Base-by-base conservation (phyloP, 2,329 filamentous ascomycete species). In the Diaporthe sp. region DNA sequence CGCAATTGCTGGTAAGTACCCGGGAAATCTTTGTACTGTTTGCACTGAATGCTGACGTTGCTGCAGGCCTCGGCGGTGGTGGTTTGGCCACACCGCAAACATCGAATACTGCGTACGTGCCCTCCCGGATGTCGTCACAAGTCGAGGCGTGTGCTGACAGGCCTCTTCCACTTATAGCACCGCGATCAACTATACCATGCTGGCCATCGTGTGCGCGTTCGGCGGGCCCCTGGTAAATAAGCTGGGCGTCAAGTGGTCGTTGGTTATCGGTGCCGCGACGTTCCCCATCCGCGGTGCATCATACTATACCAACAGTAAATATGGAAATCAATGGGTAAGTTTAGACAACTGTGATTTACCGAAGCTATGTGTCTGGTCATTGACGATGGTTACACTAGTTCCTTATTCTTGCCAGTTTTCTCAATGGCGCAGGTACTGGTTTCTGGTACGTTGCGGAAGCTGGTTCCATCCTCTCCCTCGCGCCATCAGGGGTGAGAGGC, bases 371-470 rank as follows among this genome's bases (percentile, higher is more conserved):
- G 9, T 31, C 34, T 51, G 7, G 10, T 28, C 25, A 74, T 25
- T 39, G 17, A 25, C 65, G 67, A 37, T 58, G n/a, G 44, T 22
- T 20, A 71, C 42, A 51, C 13, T 44, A 84, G 84, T 85, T 85
- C 68, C 83, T 85, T n/a, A 84, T 86, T 61, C 79, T 85, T 9
- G 83, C 83, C 12, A 84, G 84, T 53, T 82, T 82, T 67, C 79
- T 85, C 51, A 82, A 81, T 20, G 85, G 84, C 2, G 80, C 85
- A 13, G 85, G 85, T 6, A 85, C 83, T 9, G 86, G 86, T 1
- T 86, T 85, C 57, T 88, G 86, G 86, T 88, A 88, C 75, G 86
- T 88, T 12, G 87, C 86, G 0, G 87, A 88, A 75, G 85, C 86
- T 1, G 86, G 86, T 20, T 83, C 85, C 6, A 88, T 88, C 78